A percentile compares a stretch with the other conserved stretches of the same genome.
Conservation (phyloP, 257 asterid species). For the Knoxia roxburghii region DNA sequence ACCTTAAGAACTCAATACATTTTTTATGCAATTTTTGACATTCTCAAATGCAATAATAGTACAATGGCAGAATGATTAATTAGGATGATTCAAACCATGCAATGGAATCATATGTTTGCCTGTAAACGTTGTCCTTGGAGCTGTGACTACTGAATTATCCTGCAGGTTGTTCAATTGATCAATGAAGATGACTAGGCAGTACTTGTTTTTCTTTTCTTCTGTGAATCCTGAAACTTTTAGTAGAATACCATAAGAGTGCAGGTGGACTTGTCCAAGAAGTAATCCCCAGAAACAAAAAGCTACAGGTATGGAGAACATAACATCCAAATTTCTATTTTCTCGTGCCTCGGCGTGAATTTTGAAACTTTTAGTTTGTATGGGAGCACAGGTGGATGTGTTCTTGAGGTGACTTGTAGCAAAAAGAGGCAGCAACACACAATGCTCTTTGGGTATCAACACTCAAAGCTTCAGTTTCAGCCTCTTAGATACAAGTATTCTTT, state of each 20-base stretch:
- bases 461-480: not conserved
- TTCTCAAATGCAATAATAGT: no score
- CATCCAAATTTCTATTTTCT: not conserved
- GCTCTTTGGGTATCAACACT: not conserved
- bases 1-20: no score
- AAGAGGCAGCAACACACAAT: not conserved
- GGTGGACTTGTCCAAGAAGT: not conserved
- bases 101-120: no score
- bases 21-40: no score
- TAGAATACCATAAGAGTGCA: not conserved
- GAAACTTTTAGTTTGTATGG: not conserved
- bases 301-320: not conserved
- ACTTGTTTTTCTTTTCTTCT: not conserved
- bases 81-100: no score
- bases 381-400: not conserved
- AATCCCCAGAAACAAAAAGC: not conserved
- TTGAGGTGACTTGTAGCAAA: not conserved
- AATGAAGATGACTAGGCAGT: no score
- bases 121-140: no score
- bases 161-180: no score
- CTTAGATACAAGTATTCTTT: no score
- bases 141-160: no score
- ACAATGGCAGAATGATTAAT: no score
- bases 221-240: not conserved
- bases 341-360: not conserved